phyloP scores from a whole-genome alignment of 768 basidiomycete genomes.

The Auricularia cornea region DNA sequence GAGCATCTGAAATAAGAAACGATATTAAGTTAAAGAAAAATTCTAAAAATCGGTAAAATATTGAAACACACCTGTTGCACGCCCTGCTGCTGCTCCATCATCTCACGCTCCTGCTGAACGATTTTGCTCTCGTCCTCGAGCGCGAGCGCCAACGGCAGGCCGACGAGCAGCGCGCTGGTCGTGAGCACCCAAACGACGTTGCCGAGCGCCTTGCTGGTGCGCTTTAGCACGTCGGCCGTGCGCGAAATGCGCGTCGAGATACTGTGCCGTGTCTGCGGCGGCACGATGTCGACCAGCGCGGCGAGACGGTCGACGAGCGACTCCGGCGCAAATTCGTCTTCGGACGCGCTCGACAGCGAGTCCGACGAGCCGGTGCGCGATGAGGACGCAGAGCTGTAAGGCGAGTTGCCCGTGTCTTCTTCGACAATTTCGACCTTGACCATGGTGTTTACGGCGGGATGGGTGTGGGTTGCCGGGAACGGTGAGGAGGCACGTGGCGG shows the following conservation, averaged over 20 bases:
- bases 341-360: conserved; percentile 68
- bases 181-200: conserved; percentile 93
- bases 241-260: conserved; percentile 54
- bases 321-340: conserved; percentile 67
- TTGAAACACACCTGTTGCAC: conserved; percentile 65
- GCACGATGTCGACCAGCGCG: conserved; percentile 93
- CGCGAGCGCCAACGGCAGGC: conserved; percentile 83
- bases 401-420: conserved; percentile 67
- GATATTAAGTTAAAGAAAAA: conserved; percentile 6
- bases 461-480: too few species aligned
- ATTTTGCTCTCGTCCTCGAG: conserved; percentile 96
- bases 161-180: conserved; percentile 88
- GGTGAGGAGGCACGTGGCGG: too few species aligned
- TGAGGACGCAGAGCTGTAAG: conserved; percentile 67
- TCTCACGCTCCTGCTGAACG: conserved; percentile 88
- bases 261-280: conserved; percentile 77
- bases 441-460: conserved; percentile 36
- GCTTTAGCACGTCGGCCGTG: conserved; percentile 57
- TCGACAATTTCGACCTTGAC: conserved; percentile 91
- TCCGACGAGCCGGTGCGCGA: conserved; percentile 57
- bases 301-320: conserved; percentile 78
- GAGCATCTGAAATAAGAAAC: conserved; percentile 51
- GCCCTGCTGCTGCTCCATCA: conserved; percentile 87
- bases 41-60: conserved; percentile 1
- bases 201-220: conserved; percentile 64